phyloP scores from a whole-genome alignment of 73 alveolate species.

The Symbiodinium natans region DNA sequence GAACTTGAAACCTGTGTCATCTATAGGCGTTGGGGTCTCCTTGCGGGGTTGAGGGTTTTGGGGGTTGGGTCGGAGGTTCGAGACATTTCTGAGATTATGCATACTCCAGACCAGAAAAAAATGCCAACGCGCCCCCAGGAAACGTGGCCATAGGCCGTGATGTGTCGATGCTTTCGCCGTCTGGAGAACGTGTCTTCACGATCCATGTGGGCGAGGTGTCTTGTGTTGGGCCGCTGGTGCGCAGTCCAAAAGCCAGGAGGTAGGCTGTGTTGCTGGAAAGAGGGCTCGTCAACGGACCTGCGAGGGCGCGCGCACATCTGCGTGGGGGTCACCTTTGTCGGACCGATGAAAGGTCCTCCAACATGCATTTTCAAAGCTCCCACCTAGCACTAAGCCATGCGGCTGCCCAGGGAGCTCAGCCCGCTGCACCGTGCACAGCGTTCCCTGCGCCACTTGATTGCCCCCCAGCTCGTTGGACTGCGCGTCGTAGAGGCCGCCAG shows the following conservation, averaged over 20 bases:
- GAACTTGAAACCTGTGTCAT: conserved; percentile 21
- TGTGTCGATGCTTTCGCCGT: neutral
- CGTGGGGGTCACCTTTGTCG: no score
- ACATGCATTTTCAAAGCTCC: no score
- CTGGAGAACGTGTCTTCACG: neutral
- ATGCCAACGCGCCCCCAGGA: no score
- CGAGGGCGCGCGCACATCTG: no score
- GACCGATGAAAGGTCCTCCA: no score
- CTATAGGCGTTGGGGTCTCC: no score
- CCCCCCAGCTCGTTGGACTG: neutral
- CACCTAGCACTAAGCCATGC: neutral
- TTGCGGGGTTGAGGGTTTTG: no score
- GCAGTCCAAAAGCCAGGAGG: neutral
- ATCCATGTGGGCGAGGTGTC: neutral
- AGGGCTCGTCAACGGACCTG: neutral
- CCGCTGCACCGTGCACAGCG: neutral
- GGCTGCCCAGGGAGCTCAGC: conserved; percentile 15
- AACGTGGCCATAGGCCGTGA: neutral
- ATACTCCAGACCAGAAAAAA: no score
- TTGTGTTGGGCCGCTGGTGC: neutral
- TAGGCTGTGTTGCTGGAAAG: conserved; percentile 41
- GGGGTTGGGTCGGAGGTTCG: no score
- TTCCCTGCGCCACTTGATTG: neutral
- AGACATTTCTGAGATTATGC: no score
- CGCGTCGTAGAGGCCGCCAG: conserved; percentile 32